Percentiles rank a stretch among this genome's conserved stretches.
Conservation (phyloP, 2,329 filamentous ascomycete genomes). For the Calonectria pauciramosa region DNA sequence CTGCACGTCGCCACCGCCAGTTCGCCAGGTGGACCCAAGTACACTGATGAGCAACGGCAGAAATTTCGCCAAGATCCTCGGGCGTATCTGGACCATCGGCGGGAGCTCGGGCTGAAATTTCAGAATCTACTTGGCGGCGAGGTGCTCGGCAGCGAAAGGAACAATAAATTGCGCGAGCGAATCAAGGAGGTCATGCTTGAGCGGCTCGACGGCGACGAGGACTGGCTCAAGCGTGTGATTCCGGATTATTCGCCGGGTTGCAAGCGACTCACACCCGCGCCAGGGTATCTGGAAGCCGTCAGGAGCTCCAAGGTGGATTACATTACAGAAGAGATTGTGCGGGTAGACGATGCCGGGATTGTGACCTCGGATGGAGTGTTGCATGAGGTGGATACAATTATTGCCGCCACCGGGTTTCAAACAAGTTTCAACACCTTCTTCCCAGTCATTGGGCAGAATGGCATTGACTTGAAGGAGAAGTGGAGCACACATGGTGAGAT, state of each 20-base stretch:
- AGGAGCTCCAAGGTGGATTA: not conserved
- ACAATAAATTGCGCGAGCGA: not conserved
- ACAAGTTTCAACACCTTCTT: not conserved
- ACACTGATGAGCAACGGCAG: not conserved
- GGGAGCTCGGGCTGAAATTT: not conserved
- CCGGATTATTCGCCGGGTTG: not conserved
- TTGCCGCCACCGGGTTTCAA: not conserved
- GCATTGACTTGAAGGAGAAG: not conserved
- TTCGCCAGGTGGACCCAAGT: not conserved
- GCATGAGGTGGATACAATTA: not conserved
- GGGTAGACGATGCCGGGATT: not conserved
- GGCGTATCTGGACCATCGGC: not conserved
- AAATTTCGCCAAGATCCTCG: not conserved
- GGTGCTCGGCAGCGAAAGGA: not conserved
- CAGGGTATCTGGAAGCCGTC: not conserved
- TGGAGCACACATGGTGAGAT: not conserved
- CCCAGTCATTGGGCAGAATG: not conserved
- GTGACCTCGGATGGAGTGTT: not conserved
- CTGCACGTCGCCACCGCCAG: not conserved
- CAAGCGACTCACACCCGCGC: not conserved
- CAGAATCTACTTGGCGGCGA: not conserved
- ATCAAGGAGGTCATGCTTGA: not conserved
- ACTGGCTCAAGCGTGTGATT: not conserved
- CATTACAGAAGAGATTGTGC: not conserved
- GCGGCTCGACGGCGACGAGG: not conserved